Conservation (phyloP, 148 eudicot genomes). For the Rhododendron simsii region DNA sequence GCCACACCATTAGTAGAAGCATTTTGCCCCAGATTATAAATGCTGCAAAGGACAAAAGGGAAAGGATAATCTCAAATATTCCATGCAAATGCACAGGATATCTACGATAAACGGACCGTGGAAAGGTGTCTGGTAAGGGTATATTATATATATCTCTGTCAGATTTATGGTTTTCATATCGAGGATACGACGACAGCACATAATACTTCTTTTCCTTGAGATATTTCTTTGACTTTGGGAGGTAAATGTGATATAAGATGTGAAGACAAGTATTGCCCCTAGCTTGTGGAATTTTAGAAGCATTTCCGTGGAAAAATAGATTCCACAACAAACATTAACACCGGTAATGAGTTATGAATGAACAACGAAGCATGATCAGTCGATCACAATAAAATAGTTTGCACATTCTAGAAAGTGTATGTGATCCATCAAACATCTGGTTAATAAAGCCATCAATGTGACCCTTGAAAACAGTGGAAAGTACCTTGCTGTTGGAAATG, state of each 20-base stretch:
- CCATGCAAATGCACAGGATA: background rate
- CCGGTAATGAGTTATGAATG: background rate
- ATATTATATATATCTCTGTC: background rate
- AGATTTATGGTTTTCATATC: background rate
- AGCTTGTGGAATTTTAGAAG: background rate
- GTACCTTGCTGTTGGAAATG: constrained; percentile 40
- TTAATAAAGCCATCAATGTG: background rate
- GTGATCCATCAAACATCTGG: background rate
- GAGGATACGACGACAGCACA: background rate
- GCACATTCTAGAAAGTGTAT: background rate
- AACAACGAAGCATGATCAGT: background rate
- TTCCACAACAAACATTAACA: background rate
- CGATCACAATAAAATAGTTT: background rate
- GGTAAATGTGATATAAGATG: background rate
- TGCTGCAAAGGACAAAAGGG: constrained; percentile 34
- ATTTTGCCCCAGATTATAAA: constrained; percentile 46
- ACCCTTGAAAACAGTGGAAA: background rate
- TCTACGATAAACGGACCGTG: background rate
- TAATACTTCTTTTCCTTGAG: background rate
- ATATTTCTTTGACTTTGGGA: background rate
- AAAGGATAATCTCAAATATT: background rate
- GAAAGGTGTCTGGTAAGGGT: background rate
- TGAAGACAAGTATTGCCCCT: background rate
- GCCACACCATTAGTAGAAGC: constrained; percentile 45
- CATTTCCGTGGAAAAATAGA: background rate